A percentile compares a stretch with the other conserved stretches of the same genome.
These are phyloP conservation scores for Torulaspora maleeae DNA, from an alignment of 805 yeast species.

Conservation along the genomic window DNA sequence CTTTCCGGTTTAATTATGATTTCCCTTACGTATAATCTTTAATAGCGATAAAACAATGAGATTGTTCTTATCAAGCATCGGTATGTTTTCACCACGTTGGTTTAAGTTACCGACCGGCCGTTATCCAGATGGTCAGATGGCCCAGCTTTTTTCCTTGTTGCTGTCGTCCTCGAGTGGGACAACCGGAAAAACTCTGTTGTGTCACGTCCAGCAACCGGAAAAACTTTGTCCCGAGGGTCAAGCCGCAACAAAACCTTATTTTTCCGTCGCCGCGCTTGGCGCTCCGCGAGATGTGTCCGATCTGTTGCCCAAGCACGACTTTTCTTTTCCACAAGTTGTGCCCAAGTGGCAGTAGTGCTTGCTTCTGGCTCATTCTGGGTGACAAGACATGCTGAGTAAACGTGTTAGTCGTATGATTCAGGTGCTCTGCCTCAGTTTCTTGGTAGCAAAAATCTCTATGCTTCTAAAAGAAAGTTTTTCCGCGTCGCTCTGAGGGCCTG, in stretches of 20 bases:
- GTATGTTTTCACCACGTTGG: neutral
- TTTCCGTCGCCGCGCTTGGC: neutral
- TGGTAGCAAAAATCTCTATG: neutral
- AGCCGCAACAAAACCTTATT: neutral
- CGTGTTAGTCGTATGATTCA: neutral
- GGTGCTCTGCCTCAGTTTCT: neutral
- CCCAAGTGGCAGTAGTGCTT: too few relatives aligned
- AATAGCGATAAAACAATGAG: neutral
- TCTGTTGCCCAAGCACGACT: neutral
- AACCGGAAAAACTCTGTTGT: slow-evolving; percentile 2
- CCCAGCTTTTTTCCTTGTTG: too few relatives aligned
- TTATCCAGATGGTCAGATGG: too few relatives aligned
- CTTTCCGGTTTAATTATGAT: neutral
- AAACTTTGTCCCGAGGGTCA: slow-evolving; percentile 5
- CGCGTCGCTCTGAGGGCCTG: slow-evolving; percentile 1
- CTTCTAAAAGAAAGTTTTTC: slow-evolving; percentile 7
- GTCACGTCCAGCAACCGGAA: slow-evolving; percentile 4
- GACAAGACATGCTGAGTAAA: neutral
- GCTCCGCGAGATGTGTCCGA: neutral
- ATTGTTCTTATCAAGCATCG: neutral
- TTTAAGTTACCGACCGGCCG: neutral
- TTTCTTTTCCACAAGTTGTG: neutral
- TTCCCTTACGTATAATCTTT: neutral
- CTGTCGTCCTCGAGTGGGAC: neutral
- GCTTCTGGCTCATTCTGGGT: too few relatives aligned